A percentile compares a stretch with the other conserved stretches of the same genome.
phyloP scores from a whole-genome alignment of 805 yeast genomes.

The Cyberlindnera misumaiensis region DNA sequence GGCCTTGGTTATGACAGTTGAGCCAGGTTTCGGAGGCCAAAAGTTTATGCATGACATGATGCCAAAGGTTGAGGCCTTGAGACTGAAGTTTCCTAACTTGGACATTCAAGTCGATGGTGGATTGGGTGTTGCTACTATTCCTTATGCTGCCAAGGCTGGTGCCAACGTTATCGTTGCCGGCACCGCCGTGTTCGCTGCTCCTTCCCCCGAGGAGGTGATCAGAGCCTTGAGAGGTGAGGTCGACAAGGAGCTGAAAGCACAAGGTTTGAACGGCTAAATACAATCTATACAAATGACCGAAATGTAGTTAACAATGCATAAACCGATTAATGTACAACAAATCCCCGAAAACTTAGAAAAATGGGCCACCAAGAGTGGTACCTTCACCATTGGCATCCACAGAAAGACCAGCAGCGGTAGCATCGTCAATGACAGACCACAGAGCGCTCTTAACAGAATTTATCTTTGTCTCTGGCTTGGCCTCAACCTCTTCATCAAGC shows the following conservation, averaged over 20 bases:
- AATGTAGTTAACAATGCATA: not conserved
- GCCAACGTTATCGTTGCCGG: slow-evolving; percentile 99
- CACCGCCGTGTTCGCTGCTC: slow-evolving; percentile 84
- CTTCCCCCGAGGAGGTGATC: slow-evolving; percentile 72
- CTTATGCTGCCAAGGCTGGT: slow-evolving; percentile 90
- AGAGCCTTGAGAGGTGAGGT: slow-evolving; percentile 60
- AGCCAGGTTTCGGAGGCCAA: slow-evolving; percentile 99
- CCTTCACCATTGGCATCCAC: slow-evolving; percentile 53
- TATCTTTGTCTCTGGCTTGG: slow-evolving; percentile 24
- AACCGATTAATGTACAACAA: slow-evolving; percentile 4
- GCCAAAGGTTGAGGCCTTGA: slow-evolving; percentile 82
- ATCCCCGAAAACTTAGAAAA: slow-evolving; percentile 27
- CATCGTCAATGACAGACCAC: slow-evolving; percentile 66
- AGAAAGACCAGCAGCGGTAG: slow-evolving; percentile 38
- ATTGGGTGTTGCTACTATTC: slow-evolving; percentile 77
- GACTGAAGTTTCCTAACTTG: slow-evolving; percentile 67
- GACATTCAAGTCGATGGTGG: slow-evolving; percentile 98
- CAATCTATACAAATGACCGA: not conserved
- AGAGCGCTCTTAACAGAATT: slow-evolving; percentile 55
- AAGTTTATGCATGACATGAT: slow-evolving; percentile 93
- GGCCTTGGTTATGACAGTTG: slow-evolving; percentile 98
- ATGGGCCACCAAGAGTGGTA: slow-evolving; percentile 79
- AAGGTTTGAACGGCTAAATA: slow-evolving; percentile 26
- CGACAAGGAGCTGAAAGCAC: slow-evolving; percentile 35
- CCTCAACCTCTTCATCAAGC: slow-evolving; percentile 28